Conservation (phyloP, 2,329 filamentous ascomycete species). For the Dothideomycetes sp. region DNA sequence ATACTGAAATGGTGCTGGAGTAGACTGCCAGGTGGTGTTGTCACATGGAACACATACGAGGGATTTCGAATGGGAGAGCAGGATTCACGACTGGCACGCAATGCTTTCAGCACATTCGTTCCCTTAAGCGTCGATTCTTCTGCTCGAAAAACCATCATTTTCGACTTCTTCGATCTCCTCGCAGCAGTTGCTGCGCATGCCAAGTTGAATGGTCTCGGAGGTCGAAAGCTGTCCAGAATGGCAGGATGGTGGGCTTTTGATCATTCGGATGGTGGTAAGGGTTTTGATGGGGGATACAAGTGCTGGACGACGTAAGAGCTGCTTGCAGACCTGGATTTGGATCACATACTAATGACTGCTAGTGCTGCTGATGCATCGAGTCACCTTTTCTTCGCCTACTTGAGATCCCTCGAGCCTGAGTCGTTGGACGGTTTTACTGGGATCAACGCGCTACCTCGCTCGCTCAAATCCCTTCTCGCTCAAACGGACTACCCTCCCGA, state of each 20-base stretch:
- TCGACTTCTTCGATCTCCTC: slow-evolving; percentile 91
- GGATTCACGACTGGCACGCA: slow-evolving; percentile 82
- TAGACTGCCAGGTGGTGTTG: slow-evolving; percentile 76
- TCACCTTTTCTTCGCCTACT: slow-evolving; percentile 95
- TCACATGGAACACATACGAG: slow-evolving; percentile 95
- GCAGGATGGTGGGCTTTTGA: slow-evolving; percentile 99
- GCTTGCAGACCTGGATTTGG: neutral
- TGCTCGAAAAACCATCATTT: slow-evolving; percentile 76
- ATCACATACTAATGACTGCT: slow-evolving; percentile 9
- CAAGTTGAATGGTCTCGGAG: slow-evolving; percentile 85
- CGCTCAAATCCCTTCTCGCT: slow-evolving; percentile 78
- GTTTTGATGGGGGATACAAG: slow-evolving; percentile 90
- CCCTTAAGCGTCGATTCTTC: slow-evolving; percentile 85
- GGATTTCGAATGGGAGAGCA: slow-evolving; percentile 89
- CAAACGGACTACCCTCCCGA: slow-evolving; percentile 92
- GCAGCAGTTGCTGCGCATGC: slow-evolving; percentile 85
- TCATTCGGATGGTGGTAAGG: slow-evolving; percentile 72
- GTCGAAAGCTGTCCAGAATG: slow-evolving; percentile 86
- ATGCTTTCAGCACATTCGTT: slow-evolving; percentile 94
- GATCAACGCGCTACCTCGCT: slow-evolving; percentile 79
- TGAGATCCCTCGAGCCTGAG: slow-evolving; percentile 80
- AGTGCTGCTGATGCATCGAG: slow-evolving; percentile 92
- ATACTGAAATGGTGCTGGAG: slow-evolving; percentile 99
- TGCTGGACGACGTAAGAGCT: slow-evolving; percentile 63
- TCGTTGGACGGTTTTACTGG: slow-evolving; percentile 56